A percentile compares a stretch with the other conserved stretches of the same genome.
Evolutionary conservation across 2,329 filamentous ascomycete species (phyloP).

Genomic region (Diplocarpon rosae): DNA sequence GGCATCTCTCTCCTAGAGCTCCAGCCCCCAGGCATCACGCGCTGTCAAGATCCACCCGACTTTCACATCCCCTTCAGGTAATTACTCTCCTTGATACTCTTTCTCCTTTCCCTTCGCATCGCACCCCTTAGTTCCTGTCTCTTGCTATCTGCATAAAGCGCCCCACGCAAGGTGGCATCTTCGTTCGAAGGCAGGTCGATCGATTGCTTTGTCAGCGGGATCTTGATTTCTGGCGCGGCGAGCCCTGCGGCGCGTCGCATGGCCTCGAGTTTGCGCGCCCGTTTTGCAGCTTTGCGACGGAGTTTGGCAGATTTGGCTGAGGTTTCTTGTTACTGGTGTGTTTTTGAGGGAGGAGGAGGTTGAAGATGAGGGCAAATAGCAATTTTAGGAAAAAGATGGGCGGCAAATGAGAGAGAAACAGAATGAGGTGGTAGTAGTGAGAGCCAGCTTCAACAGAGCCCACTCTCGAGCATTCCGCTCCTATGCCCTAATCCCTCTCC

Average conservation of each 20-base stretch:
- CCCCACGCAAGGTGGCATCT: slow-evolving; percentile 28
- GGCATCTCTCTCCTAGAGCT: background rate
- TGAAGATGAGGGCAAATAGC: no score
- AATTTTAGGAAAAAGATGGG: no score
- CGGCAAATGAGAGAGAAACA: no score
- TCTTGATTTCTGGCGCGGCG: slow-evolving; percentile 52
- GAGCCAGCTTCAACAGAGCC: no score
- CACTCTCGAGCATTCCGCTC: no score
- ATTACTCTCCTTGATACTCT: slow-evolving; percentile 73
- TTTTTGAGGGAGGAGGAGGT: background rate
- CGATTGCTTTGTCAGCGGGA: slow-evolving; percentile 67
- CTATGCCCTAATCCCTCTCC: no score
- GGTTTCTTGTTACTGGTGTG: slow-evolving; percentile 2
- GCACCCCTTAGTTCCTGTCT: slow-evolving; percentile 55
- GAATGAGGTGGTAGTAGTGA: no score
- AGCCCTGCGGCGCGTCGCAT: slow-evolving; percentile 51
- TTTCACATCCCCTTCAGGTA: slow-evolving; percentile 66
- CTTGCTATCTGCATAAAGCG: slow-evolving; percentile 35
- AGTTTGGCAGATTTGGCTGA: slow-evolving; percentile 78
- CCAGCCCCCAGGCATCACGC: background rate
- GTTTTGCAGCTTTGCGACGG: slow-evolving; percentile 58
- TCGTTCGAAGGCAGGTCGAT: slow-evolving; percentile 53
- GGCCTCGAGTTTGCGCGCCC: slow-evolving; percentile 44
- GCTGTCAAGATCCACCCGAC: background rate
- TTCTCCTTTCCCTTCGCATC: slow-evolving; percentile 64